phyloP scores from a whole-genome alignment of 208 protist genomes.

The Porcisia hertigi region DNA sequence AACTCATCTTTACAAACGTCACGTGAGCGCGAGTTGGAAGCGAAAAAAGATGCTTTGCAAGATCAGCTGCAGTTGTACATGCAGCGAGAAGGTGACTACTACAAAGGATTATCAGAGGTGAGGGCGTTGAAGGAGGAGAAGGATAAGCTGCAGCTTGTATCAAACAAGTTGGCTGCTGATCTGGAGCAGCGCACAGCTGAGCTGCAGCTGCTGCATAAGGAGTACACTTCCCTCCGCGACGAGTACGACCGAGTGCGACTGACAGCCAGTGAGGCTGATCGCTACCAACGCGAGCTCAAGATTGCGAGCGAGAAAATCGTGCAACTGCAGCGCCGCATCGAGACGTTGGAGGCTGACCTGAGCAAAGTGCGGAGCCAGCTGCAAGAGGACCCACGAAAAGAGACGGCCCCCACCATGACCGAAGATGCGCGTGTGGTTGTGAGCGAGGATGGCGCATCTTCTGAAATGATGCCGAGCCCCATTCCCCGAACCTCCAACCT shows the following conservation, averaged over 20 bases:
- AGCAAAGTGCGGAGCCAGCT: constrained; percentile 20
- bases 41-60: constrained; percentile 45
- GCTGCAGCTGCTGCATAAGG: constrained; percentile 56
- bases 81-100: constrained; percentile 56
- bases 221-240: constrained; percentile 63
- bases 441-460: background rate
- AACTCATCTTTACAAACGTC: constrained; percentile 40
- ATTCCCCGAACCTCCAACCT: background rate
- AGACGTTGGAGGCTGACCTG: constrained; percentile 42
- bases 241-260: constrained; percentile 53
- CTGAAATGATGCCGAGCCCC: background rate
- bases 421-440: background rate
- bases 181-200: constrained; percentile 49
- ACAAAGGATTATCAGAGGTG: constrained; percentile 46
- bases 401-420: background rate
- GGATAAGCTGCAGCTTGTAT: constrained; percentile 17
- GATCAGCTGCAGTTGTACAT: constrained; percentile 47
- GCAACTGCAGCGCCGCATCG: constrained; percentile 45
- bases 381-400: background rate
- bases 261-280: constrained; percentile 44
- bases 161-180: constrained; percentile 23
- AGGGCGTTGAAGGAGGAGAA: constrained; percentile 26
- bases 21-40: constrained; percentile 51
- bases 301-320: constrained; percentile 36
- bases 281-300: constrained; percentile 35